These are phyloP conservation scores for Phytophthora niederhauseri DNA, from an alignment of 352 stramenopile species.

Conservation along the genomic window DNA sequence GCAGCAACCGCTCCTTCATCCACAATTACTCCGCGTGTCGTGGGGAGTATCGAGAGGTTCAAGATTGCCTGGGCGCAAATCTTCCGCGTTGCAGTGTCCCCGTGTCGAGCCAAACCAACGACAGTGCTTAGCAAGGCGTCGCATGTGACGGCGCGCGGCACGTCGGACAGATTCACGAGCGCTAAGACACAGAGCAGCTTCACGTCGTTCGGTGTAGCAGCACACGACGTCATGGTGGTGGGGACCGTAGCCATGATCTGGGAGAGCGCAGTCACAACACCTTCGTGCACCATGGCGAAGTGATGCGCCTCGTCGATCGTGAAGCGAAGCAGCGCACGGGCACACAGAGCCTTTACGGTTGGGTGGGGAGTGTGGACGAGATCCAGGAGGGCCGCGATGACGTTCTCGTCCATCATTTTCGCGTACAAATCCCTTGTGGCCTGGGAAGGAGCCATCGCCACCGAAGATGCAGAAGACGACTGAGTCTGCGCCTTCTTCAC, in stretches of 20 bases:
- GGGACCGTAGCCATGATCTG: conserved; percentile 66
- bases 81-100: conserved; percentile 29
- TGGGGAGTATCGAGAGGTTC: conserved; percentile 82
- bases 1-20: conserved; percentile 73
- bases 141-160: conserved; percentile 76
- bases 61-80: conserved; percentile 66
- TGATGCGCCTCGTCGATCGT: conserved; percentile 76
- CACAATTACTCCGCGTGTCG: conserved; percentile 70
- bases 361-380: conserved; percentile 66
- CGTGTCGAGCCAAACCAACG: conserved; percentile 45
- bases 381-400: conserved; percentile 61
- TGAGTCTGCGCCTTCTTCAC: conserved; percentile 28
- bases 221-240: conserved; percentile 22
- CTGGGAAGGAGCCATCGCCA: conserved; percentile 31
- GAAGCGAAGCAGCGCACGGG: conserved; percentile 71
- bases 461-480: conserved; percentile 18
- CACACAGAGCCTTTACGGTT: conserved; percentile 74
- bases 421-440: conserved; percentile 58
- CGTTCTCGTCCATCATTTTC: conserved; percentile 80
- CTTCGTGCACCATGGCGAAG: conserved; percentile 83
- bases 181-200: conserved; percentile 65
- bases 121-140: conserved; percentile 69
- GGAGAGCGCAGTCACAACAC: conserved; percentile 62
- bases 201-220: conserved; percentile 53
- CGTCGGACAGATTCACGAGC: conserved; percentile 73